These are phyloP conservation scores for Stereum hirsutum DNA, from an alignment of 1,284 basidiomycete genomes.

Conservation along the genomic window DNA sequence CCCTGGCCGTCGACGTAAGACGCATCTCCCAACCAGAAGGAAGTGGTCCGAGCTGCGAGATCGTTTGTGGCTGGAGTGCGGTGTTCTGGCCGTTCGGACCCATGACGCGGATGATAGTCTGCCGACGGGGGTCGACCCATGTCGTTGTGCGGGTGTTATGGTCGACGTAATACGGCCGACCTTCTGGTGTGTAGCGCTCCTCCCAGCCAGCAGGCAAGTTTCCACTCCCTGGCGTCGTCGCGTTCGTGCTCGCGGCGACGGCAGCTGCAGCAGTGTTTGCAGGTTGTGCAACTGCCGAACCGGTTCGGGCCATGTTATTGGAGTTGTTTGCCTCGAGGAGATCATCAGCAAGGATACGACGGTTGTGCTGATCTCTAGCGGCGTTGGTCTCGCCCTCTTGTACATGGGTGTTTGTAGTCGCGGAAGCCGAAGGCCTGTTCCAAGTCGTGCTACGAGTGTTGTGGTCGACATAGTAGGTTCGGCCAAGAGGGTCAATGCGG, in stretches of 20 bases:
- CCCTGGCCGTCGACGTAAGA: slow-evolving; percentile 84
- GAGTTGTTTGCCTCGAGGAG: slow-evolving; percentile 38
- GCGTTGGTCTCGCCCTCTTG: slow-evolving; percentile 44
- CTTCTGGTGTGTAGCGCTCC: slow-evolving; percentile 95
- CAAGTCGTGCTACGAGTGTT: slow-evolving; percentile 93
- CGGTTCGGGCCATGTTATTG: slow-evolving; percentile 21
- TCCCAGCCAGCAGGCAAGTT: slow-evolving; percentile 97
- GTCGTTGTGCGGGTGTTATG: slow-evolving; percentile 96
- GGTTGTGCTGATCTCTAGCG: slow-evolving; percentile 44
- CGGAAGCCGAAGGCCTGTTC: slow-evolving; percentile 54
- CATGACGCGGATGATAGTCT: slow-evolving; percentile 71
- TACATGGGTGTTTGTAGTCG: slow-evolving; percentile 32
- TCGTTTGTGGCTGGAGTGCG: slow-evolving; percentile 72
- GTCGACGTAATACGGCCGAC: slow-evolving; percentile 95
- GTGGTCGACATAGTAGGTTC: slow-evolving; percentile 91
- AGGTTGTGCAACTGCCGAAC: slow-evolving; percentile 19
- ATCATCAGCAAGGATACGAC: slow-evolving; percentile 52
- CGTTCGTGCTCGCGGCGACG: slow-evolving; percentile 22
- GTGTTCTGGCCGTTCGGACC: slow-evolving; percentile 66
- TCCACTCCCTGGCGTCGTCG: slow-evolving; percentile 42
- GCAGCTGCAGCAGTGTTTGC: slow-evolving; percentile 24
- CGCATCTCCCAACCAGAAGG: slow-evolving; percentile 99
- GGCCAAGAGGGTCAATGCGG: slow-evolving; percentile 78
- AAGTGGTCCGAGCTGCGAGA: slow-evolving; percentile 87
- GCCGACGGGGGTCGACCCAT: slow-evolving; percentile 95